Evolutionary conservation across 306 rosid genomes (phyloP).

Genomic region (Boehmeria nivea): DNA sequence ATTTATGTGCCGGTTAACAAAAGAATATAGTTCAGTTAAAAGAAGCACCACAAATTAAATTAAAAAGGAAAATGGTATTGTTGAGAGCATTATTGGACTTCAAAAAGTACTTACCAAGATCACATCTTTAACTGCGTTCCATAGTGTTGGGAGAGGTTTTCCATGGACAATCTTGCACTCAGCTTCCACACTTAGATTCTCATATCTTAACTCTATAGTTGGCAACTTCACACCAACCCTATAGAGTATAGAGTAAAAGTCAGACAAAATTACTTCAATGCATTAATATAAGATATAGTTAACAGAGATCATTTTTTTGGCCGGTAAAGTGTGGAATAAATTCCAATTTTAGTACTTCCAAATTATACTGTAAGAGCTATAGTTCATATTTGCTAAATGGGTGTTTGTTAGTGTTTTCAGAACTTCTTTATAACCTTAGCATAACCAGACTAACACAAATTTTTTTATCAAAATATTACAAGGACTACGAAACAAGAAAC

Average conservation of each 20-base stretch:
- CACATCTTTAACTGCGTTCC: conserved; percentile 45
- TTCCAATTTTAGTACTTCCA: too few relatives aligned
- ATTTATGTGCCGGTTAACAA: not conserved
- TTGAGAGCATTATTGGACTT: not conserved
- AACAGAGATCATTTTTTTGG: too few relatives aligned
- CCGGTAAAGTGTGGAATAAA: too few relatives aligned
- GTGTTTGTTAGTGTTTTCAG: too few relatives aligned
- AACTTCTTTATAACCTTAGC: too few relatives aligned
- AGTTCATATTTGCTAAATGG: too few relatives aligned
- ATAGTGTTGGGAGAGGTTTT: conserved; percentile 57
- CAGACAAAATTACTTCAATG: not conserved
- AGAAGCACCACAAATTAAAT: too few relatives aligned
- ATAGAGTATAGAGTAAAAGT: not conserved
- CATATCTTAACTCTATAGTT: conserved; percentile 56
- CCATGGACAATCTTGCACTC: conserved; percentile 57
- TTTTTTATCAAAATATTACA: too few relatives aligned
- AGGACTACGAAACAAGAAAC: too few relatives aligned
- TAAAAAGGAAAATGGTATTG: not conserved
- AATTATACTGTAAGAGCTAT: too few relatives aligned
- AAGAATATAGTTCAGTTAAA: not conserved
- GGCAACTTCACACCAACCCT: conserved; percentile 62
- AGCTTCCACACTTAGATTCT: conserved; percentile 58
- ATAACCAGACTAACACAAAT: too few relatives aligned
- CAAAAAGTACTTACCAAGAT: conserved; percentile 38
- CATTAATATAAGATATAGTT: too few relatives aligned